Conservation (phyloP, 2,329 filamentous ascomycete genomes). For the Ceratocystis smalleyi region DNA sequence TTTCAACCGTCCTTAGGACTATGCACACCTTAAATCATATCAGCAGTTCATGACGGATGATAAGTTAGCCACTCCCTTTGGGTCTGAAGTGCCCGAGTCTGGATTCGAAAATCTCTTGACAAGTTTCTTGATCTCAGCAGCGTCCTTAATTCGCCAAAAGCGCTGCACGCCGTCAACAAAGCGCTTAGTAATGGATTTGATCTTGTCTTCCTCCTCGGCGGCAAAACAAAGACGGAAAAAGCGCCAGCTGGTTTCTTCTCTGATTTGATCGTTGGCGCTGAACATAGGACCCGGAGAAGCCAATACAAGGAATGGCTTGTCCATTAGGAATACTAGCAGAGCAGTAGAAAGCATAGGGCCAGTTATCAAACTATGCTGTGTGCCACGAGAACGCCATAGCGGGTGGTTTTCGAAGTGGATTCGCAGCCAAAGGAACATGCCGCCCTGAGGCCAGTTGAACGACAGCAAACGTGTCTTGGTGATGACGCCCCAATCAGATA, state of each 20-base stretch:
- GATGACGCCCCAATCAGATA: conserved; percentile 57
- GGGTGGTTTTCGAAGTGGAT: conserved; percentile 60
- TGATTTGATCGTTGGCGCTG: conserved; percentile 46
- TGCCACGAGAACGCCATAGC: conserved; percentile 33
- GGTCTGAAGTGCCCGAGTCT: conserved; percentile 14
- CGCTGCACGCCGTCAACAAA: conserved; percentile 53
- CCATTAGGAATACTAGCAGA: conserved; percentile 56
- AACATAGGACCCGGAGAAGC: conserved; percentile 61
- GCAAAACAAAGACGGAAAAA: conserved; percentile 75
- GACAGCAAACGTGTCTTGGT: conserved; percentile 59
- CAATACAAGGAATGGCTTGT: conserved; percentile 53
- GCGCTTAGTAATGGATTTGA: conserved; percentile 45
- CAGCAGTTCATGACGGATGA: conserved; percentile 23
- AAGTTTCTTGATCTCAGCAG: conserved; percentile 49
- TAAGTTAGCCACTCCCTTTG: conserved; percentile 22
- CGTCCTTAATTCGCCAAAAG: conserved; percentile 64
- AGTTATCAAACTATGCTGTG: conserved; percentile 30
- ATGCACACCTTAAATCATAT: neutral
- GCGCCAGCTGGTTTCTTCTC: conserved; percentile 45
- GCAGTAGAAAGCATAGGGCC: conserved; percentile 44
- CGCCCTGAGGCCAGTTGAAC: conserved; percentile 66
- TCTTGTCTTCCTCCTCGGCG: conserved; percentile 56
- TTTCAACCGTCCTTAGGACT: too few species aligned
- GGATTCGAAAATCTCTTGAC: conserved; percentile 25
- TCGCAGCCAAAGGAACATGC: conserved; percentile 83